Evolutionary conservation across 2,329 filamentous ascomycete species (phyloP).

Genomic region (Aspergillus hortae): DNA sequence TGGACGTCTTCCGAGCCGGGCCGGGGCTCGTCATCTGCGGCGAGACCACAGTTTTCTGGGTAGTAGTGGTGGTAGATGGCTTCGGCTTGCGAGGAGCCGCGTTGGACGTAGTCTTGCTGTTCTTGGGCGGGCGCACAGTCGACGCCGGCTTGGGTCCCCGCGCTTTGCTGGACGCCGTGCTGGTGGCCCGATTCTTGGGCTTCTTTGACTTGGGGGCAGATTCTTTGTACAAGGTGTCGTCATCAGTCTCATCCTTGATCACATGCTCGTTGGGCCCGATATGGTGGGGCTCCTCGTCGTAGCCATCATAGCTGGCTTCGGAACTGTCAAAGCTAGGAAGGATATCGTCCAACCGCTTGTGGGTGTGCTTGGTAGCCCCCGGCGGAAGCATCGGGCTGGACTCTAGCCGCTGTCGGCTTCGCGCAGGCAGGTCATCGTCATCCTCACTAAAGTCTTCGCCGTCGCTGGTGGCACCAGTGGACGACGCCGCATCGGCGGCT

Average conservation of each 20-base stretch:
- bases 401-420: constrained; percentile 41
- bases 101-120: constrained; percentile 31
- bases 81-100: constrained; percentile 40
- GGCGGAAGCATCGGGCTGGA: constrained; percentile 45
- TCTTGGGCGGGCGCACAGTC: constrained; percentile 26
- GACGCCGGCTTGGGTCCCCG: constrained; percentile 27
- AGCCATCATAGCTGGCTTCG: constrained; percentile 61
- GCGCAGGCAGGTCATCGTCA: constrained; percentile 50
- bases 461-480: constrained; percentile 79
- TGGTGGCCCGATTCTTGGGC: constrained; percentile 46
- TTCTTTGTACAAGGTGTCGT: constrained; percentile 34
- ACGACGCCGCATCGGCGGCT: constrained; percentile 78
- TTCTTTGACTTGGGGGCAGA: constrained; percentile 49
- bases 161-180: constrained; percentile 28
- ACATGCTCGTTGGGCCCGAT: constrained; percentile 51
- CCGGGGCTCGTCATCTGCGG: constrained; percentile 37
- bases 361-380: constrained; percentile 42
- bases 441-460: constrained; percentile 63
- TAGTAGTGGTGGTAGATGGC: constrained; percentile 10
- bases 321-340: constrained; percentile 56
- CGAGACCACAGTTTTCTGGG: constrained; percentile 41
- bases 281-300: constrained; percentile 52
- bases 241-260: constrained; percentile 55
- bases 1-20: constrained; percentile 51
- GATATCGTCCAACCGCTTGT: constrained; percentile 51